Evolutionary conservation across 176 grass and related monocot species (phyloP), one percentile per base, ranked within the genome.

Genomic region (Aegilops longissima): DNA sequence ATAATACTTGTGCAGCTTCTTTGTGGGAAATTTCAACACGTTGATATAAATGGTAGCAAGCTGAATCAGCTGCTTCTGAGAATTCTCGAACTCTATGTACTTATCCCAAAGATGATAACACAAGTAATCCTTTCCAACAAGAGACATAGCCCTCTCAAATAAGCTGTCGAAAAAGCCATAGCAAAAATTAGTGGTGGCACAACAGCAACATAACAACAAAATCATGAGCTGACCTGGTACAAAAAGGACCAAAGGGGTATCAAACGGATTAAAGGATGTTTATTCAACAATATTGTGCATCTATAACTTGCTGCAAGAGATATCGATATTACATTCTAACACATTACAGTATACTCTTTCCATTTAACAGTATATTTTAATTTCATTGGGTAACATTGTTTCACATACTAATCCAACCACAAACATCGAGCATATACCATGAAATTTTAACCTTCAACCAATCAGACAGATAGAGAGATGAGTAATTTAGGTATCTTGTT

Each of bases 51-150:
- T 80, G 82, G 88, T 92, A 56, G 90, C 95, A 89, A 98, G 93
- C 18, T 87, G 85, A 89, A 82, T 80, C 82, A 91, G 87, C 71
- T 98, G 86, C 75, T 98, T 93, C 82, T 93, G 78, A 67, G 88
- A 89, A 77, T 86, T 90, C 80, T 98, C 96, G 88, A 92, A 98
- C 61, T 95, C 90, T 76, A 95, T 92, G 76, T 93, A 92, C 86
- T 91, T 98, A 83, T 98, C 93, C 96, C 96, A 98, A 69, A 95
- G 77, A 64, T 74, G 89, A 85, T 92, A 73, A 66, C 96, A 98
- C 65, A 89, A 84, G 77, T 93, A 98, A 75, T 98, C 93, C 90
- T 91, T 98, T 80, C 88, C 88, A 47, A 98, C 91, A 91, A 93
- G 91, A 80, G 89, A 95, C 76, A 92, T 75, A 40, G 87, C 96